Conservation (phyloP, 208 protist genomes). For the Tetramitus jugosus region DNA sequence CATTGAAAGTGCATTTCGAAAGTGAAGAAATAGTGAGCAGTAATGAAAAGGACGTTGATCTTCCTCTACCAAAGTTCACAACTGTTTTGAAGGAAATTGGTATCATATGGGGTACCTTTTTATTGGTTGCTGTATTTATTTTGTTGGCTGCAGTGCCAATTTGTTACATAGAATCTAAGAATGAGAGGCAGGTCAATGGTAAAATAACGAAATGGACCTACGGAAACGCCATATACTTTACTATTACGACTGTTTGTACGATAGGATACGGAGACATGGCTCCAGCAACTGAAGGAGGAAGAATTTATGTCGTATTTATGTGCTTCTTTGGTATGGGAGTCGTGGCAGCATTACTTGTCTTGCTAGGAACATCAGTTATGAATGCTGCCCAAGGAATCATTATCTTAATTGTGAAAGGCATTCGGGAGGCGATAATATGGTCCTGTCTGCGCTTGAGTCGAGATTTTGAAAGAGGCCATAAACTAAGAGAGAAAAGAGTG, state of each 20-base stretch:
- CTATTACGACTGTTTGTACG: neutral
- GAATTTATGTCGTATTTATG: neutral
- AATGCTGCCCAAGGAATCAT: neutral
- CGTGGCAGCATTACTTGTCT: neutral
- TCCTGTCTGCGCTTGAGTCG: neutral
- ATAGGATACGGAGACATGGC: slow-evolving; percentile 14
- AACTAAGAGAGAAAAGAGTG: neutral
- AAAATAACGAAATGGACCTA: neutral
- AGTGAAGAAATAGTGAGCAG: no score
- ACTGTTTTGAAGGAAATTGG: no score
- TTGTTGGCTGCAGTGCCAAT: neutral
- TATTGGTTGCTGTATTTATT: neutral
- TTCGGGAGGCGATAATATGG: neutral
- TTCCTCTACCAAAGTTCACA: no score
- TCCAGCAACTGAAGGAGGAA: neutral
- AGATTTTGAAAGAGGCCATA: neutral
- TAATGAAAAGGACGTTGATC: no score
- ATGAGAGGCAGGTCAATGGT: neutral
- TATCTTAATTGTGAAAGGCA: neutral
- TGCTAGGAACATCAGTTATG: neutral
- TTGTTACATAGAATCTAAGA: neutral
- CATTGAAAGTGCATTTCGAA: no score
- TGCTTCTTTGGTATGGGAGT: neutral
- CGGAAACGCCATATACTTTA: neutral
- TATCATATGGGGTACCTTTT: neutral